A percentile compares a stretch with the other conserved stretches of the same genome.
Evolutionary conservation across 2,329 filamentous ascomycete species (phyloP).

Genomic region (Pseudogymnoascus sp.): DNA sequence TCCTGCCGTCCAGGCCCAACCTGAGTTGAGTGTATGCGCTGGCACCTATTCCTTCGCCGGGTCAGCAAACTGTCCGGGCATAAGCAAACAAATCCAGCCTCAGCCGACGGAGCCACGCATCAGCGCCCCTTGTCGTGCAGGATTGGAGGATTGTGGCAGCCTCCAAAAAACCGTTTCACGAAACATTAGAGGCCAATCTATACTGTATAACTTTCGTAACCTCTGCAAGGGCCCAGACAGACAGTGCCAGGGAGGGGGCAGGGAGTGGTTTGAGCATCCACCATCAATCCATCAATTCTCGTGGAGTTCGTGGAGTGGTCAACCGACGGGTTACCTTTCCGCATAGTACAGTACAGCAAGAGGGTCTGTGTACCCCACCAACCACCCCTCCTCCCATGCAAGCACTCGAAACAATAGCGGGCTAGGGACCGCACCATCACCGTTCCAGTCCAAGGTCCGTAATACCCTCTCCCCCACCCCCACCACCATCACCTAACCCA

Average conservation of each 20-base stretch:
- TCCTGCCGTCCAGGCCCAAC: background rate
- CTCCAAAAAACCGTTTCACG: background rate
- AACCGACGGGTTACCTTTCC: background rate
- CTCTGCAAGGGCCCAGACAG: background rate
- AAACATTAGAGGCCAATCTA: background rate
- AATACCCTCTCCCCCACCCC: background rate
- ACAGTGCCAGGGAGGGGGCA: background rate
- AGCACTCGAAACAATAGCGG: background rate
- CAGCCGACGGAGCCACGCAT: background rate
- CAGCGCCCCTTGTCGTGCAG: background rate
- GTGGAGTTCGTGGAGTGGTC: background rate
- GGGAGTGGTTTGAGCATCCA: background rate
- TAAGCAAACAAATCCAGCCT: constrained; percentile 1
- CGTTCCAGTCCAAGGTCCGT: background rate
- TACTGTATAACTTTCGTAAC: background rate
- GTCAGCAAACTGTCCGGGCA: background rate
- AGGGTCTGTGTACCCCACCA: background rate
- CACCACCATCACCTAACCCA: background rate
- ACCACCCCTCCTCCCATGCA: background rate
- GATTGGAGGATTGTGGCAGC: background rate
- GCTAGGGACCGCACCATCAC: background rate
- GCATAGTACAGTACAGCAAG: background rate
- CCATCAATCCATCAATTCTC: background rate
- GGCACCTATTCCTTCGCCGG: background rate
- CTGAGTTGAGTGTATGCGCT: background rate